These are phyloP conservation scores for Podospora appendiculata DNA, from an alignment of 495 filamentous ascomycete genomes.

Conservation along the genomic window DNA sequence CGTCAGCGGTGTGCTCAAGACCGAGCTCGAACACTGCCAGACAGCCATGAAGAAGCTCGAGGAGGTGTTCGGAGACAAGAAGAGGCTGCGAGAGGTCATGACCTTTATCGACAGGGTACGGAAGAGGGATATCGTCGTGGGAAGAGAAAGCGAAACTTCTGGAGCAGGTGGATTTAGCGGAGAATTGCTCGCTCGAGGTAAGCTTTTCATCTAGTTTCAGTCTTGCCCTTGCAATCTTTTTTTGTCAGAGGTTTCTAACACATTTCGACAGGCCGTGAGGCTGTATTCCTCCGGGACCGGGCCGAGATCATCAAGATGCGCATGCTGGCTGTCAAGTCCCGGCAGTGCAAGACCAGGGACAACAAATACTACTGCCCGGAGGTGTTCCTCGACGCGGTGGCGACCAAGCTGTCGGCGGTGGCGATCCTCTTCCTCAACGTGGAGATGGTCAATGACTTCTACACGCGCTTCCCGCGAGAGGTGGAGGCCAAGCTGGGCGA, in stretches of 20 bases:
- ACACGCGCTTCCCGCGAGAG: conserved; percentile 92
- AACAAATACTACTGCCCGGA: conserved; percentile 98
- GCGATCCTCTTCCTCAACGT: conserved; percentile 97
- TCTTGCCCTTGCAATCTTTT: not conserved
- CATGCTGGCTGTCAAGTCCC: conserved; percentile 72
- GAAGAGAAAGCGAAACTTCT: conserved; percentile 62
- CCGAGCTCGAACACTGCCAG: conserved; percentile 78
- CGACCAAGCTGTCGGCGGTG: conserved; percentile 87
- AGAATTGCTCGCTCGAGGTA: conserved; percentile 72
- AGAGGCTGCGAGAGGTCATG: conserved; percentile 85
- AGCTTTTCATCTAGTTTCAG: conserved; percentile 5
- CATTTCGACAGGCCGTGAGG: conserved; percentile 63
- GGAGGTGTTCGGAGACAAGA: conserved; percentile 62
- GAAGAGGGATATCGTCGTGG: conserved; percentile 74
- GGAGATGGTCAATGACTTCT: conserved; percentile 92
- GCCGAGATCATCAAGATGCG: conserved; percentile 86
- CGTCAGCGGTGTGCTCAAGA: conserved; percentile 65
- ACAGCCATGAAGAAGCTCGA: conserved; percentile 68
- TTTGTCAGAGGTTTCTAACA: conserved; percentile 7
- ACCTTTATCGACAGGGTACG: conserved; percentile 81
- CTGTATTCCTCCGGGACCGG: conserved; percentile 85
- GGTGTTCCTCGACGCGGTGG: conserved; percentile 93
- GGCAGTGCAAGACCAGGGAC: conserved; percentile 70
- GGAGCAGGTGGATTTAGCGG: conserved; percentile 91
- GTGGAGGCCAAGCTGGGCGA: conserved; percentile 82